Base-by-base conservation (phyloP, 345 rosid species). In the Rhodamnia rubescens region DNA sequence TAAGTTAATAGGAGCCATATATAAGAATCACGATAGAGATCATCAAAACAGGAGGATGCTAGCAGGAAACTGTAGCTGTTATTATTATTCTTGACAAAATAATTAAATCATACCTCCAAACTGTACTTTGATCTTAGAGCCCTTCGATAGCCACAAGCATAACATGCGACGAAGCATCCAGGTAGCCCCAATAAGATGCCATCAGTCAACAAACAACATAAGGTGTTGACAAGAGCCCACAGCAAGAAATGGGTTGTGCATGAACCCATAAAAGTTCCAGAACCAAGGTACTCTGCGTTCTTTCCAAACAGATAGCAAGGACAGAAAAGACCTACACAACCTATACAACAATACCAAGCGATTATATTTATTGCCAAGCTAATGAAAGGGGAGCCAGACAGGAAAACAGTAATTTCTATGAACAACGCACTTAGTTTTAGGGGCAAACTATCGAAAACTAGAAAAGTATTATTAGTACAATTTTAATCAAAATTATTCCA, bases 281-380 rank as follows among this genome's bases (percentile, higher is more conserved):
- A 97, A 85, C 98, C 99, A 88, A 97, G 83, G 89, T 87, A 87
- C 87, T 95, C 95, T 54, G 98, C 97, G 85, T 95, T 97, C 91
- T 94, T 95, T 81, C 94, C 99, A 83, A 95, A 97, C 89, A 97
- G 80, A 81, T 90, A 94, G 88, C 99, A 96, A 40, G 99, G 99
- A 84, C 96, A 95, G 69, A 94, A 91, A 84, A 95, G 92, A 69
- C 97, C 99, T 61, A 96, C 86, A 82, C 87, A 91, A 87, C 98
- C 98, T 96, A 90, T 58, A 85, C 85, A 90, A 58, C 42, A 82
- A 54, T 22, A 50, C 53, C 24, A 29, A 12, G 58, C 7, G 29
- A 82, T 51, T 32, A 82, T 6, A 6, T 50, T 49, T 10, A 82
- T 14, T 82, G 12, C 59, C 10, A 69, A 69, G 26, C 21, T 18